Evolutionary conservation across 305 asterid genomes (phyloP).

Genomic region (Solanum hybrid): DNA sequence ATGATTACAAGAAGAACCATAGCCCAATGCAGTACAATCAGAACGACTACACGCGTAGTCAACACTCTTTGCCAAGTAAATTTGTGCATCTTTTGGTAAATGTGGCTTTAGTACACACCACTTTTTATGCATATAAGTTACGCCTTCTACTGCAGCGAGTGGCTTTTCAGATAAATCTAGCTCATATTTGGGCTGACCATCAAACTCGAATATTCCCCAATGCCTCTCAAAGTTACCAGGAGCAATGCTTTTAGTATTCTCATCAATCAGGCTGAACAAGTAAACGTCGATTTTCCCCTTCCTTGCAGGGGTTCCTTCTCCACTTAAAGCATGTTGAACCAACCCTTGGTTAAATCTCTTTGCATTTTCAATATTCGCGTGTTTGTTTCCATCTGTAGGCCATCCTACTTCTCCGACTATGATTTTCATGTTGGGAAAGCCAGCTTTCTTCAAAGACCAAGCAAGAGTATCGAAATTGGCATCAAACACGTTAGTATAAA

Average conservation of each 20-base stretch:
- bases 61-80: slow-evolving; percentile 36
- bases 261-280: slow-evolving; percentile 60
- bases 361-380: slow-evolving; percentile 37
- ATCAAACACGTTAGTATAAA: slow-evolving; percentile 62
- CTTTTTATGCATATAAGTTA: slow-evolving; percentile 46
- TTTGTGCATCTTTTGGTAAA: slow-evolving; percentile 15
- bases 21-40: slow-evolving; percentile 77
- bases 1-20: slow-evolving; percentile 79
- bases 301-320: slow-evolving; percentile 49
- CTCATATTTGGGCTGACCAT: slow-evolving; percentile 79
- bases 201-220: slow-evolving; percentile 76
- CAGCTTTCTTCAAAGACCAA: slow-evolving; percentile 43
- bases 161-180: slow-evolving; percentile 46
- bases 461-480: slow-evolving; percentile 67
- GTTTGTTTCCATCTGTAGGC: slow-evolving; percentile 64
- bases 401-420: slow-evolving; percentile 73
- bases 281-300: slow-evolving; percentile 38
- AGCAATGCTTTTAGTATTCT: slow-evolving; percentile 46
- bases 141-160: slow-evolving; percentile 56
- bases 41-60: slow-evolving; percentile 78
- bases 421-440: slow-evolving; percentile 51
- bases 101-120: slow-evolving; percentile 64
- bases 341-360: slow-evolving; percentile 51
- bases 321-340: slow-evolving; percentile 35
- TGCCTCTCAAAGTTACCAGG: slow-evolving; percentile 74